Conservation (phyloP, 768 basidiomycete species). For the Gautieria morchelliformis region DNA sequence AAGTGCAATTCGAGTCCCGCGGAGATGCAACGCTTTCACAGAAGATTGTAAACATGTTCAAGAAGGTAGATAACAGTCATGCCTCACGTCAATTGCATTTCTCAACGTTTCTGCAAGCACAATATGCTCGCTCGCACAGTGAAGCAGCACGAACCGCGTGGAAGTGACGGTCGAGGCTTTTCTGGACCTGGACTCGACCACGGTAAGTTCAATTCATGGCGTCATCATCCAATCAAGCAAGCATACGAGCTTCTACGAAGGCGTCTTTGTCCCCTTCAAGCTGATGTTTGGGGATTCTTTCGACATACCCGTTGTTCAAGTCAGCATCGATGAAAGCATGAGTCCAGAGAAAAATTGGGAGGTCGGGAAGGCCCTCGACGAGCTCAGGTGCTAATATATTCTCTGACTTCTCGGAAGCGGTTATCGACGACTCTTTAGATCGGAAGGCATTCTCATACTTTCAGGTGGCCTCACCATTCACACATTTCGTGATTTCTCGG, state of each 20-base stretch:
- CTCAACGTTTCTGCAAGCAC: constrained; percentile 23
- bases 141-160: constrained; percentile 42
- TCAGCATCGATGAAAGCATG: constrained; percentile 52
- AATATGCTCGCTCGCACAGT: constrained; percentile 38
- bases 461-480: constrained; percentile 63
- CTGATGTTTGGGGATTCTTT: constrained; percentile 69
- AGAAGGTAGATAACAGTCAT: constrained; percentile 28
- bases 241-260: neutral
- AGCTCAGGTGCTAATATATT: constrained; percentile 38
- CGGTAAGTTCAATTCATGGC: constrained; percentile 17
- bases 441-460: constrained; percentile 59
- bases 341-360: constrained; percentile 55
- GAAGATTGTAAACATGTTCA: constrained; percentile 51
- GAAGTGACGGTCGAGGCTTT: constrained; percentile 57
- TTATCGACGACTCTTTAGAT: constrained; percentile 25
- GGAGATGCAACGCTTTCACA: constrained; percentile 51
- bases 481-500: constrained; percentile 46
- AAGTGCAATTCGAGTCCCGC: constrained; percentile 50
- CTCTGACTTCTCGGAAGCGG: neutral
- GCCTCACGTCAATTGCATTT: neutral
- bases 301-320: constrained; percentile 61
- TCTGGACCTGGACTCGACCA: constrained; percentile 62
- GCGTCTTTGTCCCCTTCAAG: constrained; percentile 71
- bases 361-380: constrained; percentile 49
- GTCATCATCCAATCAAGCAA: neutral